These are phyloP conservation scores for Linnemannia elongata DNA, from an alignment of 192 early-diverging fungal genomes.

Conservation along the genomic window DNA sequence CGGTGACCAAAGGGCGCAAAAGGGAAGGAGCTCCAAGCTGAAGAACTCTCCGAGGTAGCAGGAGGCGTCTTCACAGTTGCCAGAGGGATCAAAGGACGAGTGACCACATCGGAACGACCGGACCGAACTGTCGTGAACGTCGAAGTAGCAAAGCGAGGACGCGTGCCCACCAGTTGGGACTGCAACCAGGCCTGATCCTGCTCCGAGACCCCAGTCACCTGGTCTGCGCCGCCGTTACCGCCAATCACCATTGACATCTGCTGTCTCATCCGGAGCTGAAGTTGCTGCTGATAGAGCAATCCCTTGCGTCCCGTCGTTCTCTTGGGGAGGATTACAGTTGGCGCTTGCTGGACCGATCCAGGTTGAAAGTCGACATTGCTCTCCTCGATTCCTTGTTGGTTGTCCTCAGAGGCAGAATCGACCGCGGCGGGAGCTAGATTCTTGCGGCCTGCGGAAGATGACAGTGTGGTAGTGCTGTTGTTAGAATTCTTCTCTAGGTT, in stretches of 20 bases:
- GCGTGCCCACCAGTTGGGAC: slow-evolving; percentile 12
- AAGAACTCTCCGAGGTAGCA: neutral
- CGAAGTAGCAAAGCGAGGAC: slow-evolving; percentile 38
- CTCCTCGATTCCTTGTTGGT: neutral
- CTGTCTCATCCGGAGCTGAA: slow-evolving; percentile 15
- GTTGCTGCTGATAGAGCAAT: slow-evolving; percentile 25
- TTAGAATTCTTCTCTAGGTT: slow-evolving; percentile 23
- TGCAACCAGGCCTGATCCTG: slow-evolving; percentile 10
- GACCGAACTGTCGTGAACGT: slow-evolving; percentile 24
- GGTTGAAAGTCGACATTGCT: neutral
- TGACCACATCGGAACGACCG: slow-evolving; percentile 14
- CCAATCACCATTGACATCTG: neutral
- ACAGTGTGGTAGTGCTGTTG: neutral
- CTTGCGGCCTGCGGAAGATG: neutral
- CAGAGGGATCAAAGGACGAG: slow-evolving; percentile 18
- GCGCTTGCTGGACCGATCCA: neutral
- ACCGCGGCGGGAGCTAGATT: neutral
- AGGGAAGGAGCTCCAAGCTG: neutral
- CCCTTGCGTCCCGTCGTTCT: slow-evolving; percentile 40
- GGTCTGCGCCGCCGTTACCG: neutral
- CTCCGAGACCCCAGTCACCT: neutral
- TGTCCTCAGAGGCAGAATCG: neutral
- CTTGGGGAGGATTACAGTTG: slow-evolving; percentile 35
- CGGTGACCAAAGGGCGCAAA: neutral
- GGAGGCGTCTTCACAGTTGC: neutral